These are phyloP conservation scores for Steccherinum ochraceum DNA, from an alignment of 768 basidiomycete genomes.

Conservation along the genomic window DNA sequence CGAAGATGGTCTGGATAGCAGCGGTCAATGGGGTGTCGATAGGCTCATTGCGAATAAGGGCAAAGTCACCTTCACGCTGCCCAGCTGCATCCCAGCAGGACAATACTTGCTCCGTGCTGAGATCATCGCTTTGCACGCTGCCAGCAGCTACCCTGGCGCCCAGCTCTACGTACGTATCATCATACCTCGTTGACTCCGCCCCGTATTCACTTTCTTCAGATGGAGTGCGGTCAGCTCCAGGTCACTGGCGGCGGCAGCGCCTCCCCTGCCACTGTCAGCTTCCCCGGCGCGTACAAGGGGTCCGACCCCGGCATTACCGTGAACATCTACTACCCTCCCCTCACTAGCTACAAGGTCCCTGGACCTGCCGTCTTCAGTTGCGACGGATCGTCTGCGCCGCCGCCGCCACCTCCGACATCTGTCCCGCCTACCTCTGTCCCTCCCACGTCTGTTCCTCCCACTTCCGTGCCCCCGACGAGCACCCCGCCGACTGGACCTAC, in stretches of 20 bases:
- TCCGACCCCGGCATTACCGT: constrained; percentile 30
- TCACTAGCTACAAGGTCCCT: constrained; percentile 24
- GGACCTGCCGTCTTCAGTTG: constrained; percentile 24
- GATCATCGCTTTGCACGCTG: constrained; percentile 44
- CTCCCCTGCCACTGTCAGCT: constrained; percentile 26
- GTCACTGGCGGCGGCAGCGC: constrained; percentile 29
- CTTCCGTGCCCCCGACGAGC: constrained; percentile 9
- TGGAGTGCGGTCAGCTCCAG: constrained; percentile 33
- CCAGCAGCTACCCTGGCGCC: constrained; percentile 43
- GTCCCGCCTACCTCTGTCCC: constrained; percentile 3
- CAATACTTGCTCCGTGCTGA: constrained; percentile 46
- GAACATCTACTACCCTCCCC: constrained; percentile 24
- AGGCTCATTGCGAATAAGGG: constrained; percentile 41
- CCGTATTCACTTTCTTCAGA: constrained; percentile 14
- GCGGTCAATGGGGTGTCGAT: constrained; percentile 40
- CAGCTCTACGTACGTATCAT: constrained; percentile 39
- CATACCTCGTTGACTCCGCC: background rate
- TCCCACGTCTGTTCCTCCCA: constrained; percentile 8
- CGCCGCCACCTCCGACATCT: constrained; percentile 6
- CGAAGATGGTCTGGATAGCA: constrained; percentile 34
- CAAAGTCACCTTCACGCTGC: constrained; percentile 42
- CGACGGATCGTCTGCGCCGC: constrained; percentile 7
- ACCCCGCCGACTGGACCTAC: constrained; percentile 22
- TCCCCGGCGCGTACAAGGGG: constrained; percentile 30
- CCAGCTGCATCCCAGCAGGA: constrained; percentile 38